Evolutionary conservation across 257 asterid genomes (phyloP).

Genomic region (Ophiorrhiza pumila): DNA sequence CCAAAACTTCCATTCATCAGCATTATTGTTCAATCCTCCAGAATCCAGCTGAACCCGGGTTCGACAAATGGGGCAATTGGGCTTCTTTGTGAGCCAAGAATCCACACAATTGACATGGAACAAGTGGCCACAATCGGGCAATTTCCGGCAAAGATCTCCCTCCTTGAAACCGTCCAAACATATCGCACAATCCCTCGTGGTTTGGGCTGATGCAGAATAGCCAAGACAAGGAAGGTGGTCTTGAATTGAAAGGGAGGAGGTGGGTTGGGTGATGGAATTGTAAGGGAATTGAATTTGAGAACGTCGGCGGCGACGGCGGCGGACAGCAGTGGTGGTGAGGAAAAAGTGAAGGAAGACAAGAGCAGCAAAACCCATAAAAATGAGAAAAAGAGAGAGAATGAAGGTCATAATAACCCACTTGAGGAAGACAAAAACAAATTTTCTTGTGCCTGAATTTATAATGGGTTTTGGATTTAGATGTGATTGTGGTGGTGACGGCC

Average conservation of each 20-base stretch:
- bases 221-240: slow-evolving; percentile 35
- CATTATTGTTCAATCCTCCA: slow-evolving; percentile 19
- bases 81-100: slow-evolving; percentile 63
- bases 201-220: slow-evolving; percentile 32
- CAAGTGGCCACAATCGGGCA: slow-evolving; percentile 66
- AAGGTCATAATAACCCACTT: slow-evolving; percentile 65
- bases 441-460: slow-evolving; percentile 39
- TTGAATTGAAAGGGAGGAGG: neutral
- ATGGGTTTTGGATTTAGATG: slow-evolving; percentile 23
- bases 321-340: slow-evolving; percentile 53
- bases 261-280: neutral
- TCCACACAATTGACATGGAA: slow-evolving; percentile 74
- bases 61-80: slow-evolving; percentile 84
- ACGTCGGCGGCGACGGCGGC: slow-evolving; percentile 33
- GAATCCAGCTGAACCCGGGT: slow-evolving; percentile 47
- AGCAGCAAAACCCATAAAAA: slow-evolving; percentile 87
- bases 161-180: slow-evolving; percentile 69
- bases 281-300: slow-evolving; percentile 6
- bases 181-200: slow-evolving; percentile 60
- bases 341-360: slow-evolving; percentile 70
- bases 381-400: slow-evolving; percentile 61
- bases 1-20: slow-evolving; percentile 65
- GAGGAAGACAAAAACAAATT: slow-evolving; percentile 52
- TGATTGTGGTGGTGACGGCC: slow-evolving; percentile 7
- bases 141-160: slow-evolving; percentile 53